These are phyloP conservation scores for Halophytophthora polymorphica DNA, from an alignment of 352 stramenopile species.

Conservation along the genomic window DNA sequence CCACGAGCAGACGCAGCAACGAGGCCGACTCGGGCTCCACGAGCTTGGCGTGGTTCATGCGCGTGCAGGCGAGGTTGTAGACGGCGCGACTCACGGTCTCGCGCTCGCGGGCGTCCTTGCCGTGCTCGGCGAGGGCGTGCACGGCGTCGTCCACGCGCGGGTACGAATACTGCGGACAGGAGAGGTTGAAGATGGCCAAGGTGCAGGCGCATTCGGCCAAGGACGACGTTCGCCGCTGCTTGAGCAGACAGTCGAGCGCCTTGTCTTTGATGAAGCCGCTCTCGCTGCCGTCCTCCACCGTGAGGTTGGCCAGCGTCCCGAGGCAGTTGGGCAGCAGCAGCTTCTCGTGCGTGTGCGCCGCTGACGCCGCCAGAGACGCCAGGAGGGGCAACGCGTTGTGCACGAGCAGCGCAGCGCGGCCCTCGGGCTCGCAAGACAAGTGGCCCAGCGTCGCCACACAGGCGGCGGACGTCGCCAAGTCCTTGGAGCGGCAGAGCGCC, in stretches of 20 bases:
- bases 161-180: constrained; percentile 63
- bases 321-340: constrained; percentile 41
- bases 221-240: constrained; percentile 37
- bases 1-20: constrained; percentile 35
- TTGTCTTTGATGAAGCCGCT: constrained; percentile 72
- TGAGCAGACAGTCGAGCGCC: constrained; percentile 55
- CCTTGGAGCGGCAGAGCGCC: constrained; percentile 58
- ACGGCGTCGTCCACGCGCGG: constrained; percentile 65
- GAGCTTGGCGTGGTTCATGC: constrained; percentile 66
- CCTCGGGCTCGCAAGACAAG: constrained; percentile 39
- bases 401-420: constrained; percentile 48
- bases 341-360: constrained; percentile 24
- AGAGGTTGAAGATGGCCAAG: constrained; percentile 68
- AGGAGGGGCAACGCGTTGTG: constrained; percentile 50
- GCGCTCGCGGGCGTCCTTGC: constrained; percentile 34
- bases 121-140: constrained; percentile 51
- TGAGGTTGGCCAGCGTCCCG: constrained; percentile 64
- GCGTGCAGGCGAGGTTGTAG: constrained; percentile 66
- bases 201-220: constrained; percentile 38
- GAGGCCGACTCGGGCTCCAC: constrained; percentile 44
- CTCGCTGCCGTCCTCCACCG: constrained; percentile 69
- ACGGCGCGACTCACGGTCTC: constrained; percentile 50
- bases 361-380: constrained; percentile 24
- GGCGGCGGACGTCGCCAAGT: constrained; percentile 40
- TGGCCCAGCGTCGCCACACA: constrained; percentile 63